These are phyloP conservation scores for Cardamine occulta DNA, from an alignment of 345 rosid species.

Conservation along the genomic window DNA sequence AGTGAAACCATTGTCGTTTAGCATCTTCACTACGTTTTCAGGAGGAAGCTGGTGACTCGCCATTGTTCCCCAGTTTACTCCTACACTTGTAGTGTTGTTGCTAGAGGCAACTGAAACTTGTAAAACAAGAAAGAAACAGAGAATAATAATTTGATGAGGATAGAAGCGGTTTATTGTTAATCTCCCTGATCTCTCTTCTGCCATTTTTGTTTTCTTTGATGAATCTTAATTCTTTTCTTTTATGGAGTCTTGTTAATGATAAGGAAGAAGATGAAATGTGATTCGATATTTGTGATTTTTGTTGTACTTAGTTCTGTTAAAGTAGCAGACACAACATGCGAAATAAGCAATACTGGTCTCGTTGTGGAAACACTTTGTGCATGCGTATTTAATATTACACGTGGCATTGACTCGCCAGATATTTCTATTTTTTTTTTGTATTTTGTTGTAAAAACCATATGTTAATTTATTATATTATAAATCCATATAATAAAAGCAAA, in stretches of 20 bases:
- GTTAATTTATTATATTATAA: too few relatives aligned
- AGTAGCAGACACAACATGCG: constrained; percentile 43
- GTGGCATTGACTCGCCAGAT: constrained; percentile 32
- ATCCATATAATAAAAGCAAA: too few relatives aligned
- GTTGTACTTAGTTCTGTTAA: constrained; percentile 52
- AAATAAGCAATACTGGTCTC: constrained; percentile 18
- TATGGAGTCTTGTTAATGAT: background rate
- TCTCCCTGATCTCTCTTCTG: constrained; percentile 23
- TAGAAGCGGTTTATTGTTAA: background rate
- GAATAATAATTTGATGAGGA: constrained; percentile 30
- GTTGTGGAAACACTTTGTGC: constrained; percentile 44
- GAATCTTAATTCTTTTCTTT: background rate
- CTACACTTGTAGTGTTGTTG: constrained; percentile 40
- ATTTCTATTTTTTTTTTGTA: background rate
- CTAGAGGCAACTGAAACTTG: constrained; percentile 30
- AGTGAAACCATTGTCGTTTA: constrained; percentile 59
- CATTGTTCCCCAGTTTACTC: constrained; percentile 87
- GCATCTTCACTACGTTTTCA: constrained; percentile 63
- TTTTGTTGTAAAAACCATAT: background rate
- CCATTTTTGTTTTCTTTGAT: constrained; percentile 27
- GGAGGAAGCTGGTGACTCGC: constrained; percentile 70
- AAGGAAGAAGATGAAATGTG: constrained; percentile 31
- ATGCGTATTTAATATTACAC: constrained; percentile 37
- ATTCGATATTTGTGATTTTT: constrained; percentile 36
- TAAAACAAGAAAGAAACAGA: constrained; percentile 34